Conservation (phyloP, 2,329 filamentous ascomycete genomes). For the Esteya vermicola region DNA sequence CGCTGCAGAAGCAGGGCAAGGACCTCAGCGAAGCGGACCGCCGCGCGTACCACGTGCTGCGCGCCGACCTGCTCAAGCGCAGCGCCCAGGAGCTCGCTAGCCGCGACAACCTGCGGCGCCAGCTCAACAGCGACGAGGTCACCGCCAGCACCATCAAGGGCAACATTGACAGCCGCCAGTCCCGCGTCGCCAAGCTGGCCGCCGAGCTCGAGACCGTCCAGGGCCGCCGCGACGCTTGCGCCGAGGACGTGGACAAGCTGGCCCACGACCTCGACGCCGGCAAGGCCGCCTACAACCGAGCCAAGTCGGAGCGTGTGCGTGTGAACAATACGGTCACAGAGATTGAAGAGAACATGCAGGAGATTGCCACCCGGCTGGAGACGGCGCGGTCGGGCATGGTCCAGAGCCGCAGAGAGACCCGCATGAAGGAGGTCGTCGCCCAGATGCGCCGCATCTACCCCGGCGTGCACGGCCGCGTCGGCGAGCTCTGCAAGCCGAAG, state of each 20-base stretch:
- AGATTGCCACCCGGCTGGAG: constrained; percentile 64
- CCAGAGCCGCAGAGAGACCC: constrained; percentile 68
- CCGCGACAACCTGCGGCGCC: constrained; percentile 73
- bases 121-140: constrained; percentile 82
- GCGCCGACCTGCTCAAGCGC: constrained; percentile 70
- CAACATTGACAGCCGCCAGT: constrained; percentile 68
- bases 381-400: constrained; percentile 76
- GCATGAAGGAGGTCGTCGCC: constrained; percentile 69
- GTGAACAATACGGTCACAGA: constrained; percentile 74
- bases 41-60: constrained; percentile 76
- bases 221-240: constrained; percentile 51
- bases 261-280: constrained; percentile 68
- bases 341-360: constrained; percentile 80
- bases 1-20: constrained; percentile 73
- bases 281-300: constrained; percentile 78
- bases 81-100: constrained; percentile 70
- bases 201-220: constrained; percentile 55
- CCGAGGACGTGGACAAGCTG: constrained; percentile 51
- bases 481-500: constrained; percentile 87
- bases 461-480: constrained; percentile 79
- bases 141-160: constrained; percentile 80
- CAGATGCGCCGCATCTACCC: constrained; percentile 83
- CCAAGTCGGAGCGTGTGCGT: constrained; percentile 71
- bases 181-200: constrained; percentile 58
- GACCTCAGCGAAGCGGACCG: constrained; percentile 76